Conservation (phyloP, 768 basidiomycete genomes). For the Dendrothele bispora region DNA sequence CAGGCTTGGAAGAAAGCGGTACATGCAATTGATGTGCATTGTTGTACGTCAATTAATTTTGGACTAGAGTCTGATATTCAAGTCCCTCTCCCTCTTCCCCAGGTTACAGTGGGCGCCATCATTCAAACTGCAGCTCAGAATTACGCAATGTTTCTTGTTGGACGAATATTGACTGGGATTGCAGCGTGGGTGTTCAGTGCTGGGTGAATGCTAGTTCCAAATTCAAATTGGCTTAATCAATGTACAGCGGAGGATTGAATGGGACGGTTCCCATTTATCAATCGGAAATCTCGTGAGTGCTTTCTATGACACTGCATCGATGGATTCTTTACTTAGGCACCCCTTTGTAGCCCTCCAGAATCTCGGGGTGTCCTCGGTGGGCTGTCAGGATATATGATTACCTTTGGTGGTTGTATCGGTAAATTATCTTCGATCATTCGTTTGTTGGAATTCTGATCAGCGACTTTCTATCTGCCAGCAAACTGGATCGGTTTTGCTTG, state of each 20-base stretch:
- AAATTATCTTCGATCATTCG: too few relatives aligned
- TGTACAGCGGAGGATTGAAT: neutral
- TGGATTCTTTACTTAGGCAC: neutral
- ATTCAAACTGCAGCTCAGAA: constrained; percentile 2
- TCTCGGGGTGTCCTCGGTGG: constrained; percentile 2
- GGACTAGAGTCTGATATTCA: too few relatives aligned
- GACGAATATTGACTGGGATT: neutral
- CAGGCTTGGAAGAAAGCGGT: constrained; percentile 1
- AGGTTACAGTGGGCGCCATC: constrained; percentile 1
- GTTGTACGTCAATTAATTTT: too few relatives aligned
- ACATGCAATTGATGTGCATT: constrained; percentile 5
- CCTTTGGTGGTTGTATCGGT: neutral
- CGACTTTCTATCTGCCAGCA: neutral
- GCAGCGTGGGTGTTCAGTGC: neutral
- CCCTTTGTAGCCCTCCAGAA: neutral
- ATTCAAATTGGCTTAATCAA: neutral
- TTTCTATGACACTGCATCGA: neutral
- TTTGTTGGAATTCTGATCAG: too few relatives aligned
- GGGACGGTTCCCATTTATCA: constrained; percentile 4
- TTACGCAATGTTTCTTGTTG: neutral
- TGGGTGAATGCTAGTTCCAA: too few relatives aligned
- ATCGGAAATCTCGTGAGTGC: constrained; percentile 2
- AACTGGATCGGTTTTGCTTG: constrained; percentile 5
- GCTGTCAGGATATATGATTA: neutral
- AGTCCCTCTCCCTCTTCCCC: too few relatives aligned